Evolutionary conservation across 305 asterid species (phyloP).

Genomic region (Ajuga reptans): DNA sequence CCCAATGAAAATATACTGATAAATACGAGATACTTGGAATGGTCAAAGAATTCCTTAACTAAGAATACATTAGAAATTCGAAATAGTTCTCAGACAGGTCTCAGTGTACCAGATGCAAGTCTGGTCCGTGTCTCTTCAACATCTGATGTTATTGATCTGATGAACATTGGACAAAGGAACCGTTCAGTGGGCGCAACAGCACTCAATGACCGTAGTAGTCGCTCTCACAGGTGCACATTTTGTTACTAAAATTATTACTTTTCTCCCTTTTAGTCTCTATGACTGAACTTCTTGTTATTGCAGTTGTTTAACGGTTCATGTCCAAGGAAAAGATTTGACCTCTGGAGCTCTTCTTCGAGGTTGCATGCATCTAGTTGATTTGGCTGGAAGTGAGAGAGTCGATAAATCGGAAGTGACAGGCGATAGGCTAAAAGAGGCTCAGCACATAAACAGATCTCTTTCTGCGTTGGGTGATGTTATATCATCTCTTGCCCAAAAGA

Average conservation of each 20-base stretch:
- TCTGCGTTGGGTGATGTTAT: conserved; percentile 96
- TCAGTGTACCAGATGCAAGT: conserved; percentile 80
- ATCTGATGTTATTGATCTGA: conserved; percentile 46
- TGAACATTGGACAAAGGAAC: conserved; percentile 51
- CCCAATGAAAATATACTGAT: not conserved
- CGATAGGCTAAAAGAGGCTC: conserved; percentile 92
- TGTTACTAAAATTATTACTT: not conserved
- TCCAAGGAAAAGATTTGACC: conserved; percentile 86
- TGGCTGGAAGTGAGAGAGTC: conserved; percentile 96
- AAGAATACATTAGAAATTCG: conserved; percentile 74
- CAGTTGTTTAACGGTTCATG: conserved; percentile 93
- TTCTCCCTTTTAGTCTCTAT: not conserved
- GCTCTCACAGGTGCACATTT: conserved; percentile 71
- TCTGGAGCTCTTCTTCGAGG: conserved; percentile 73
- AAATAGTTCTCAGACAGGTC: conserved; percentile 78
- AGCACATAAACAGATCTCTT: conserved; percentile 79
- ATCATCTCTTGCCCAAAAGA: conserved; percentile 88
- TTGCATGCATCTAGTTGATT: conserved; percentile 98
- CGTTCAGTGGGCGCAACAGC: conserved; percentile 69
- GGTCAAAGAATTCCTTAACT: conserved; percentile 42
- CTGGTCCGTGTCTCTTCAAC: conserved; percentile 58
- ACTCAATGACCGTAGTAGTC: conserved; percentile 69
- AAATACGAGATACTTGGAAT: not conserved
- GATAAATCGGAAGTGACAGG: conserved; percentile 97
- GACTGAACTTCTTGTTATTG: conserved; percentile 21